Evolutionary conservation across 768 basidiomycete genomes (phyloP).

Genomic region (Aureoboletus auriporus): DNA sequence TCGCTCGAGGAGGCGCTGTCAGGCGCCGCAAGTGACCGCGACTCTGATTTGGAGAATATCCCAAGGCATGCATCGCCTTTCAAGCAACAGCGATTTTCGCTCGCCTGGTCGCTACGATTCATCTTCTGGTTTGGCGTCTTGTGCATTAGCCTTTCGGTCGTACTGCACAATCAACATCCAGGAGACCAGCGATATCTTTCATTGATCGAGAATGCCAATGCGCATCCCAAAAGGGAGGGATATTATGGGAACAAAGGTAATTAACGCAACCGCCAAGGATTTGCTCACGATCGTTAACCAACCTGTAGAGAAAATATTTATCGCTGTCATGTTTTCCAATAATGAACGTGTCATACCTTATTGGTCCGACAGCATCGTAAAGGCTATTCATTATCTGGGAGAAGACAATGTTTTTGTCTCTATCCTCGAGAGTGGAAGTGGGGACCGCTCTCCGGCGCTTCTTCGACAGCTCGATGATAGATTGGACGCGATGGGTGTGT

Average conservation of each 20-base stretch:
- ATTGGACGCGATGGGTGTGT: neutral
- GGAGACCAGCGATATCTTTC: conserved; percentile 15
- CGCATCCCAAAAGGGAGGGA: conserved; percentile 9
- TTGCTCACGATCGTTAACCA: neutral
- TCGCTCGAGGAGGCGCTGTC: conserved; percentile 1
- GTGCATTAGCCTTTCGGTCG: conserved; percentile 3
- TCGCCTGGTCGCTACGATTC: neutral
- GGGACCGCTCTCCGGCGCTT: conserved; percentile 9
- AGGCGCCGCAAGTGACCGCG: too few relatives aligned
- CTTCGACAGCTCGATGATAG: conserved; percentile 8
- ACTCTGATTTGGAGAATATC: too few relatives aligned
- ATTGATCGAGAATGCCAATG: conserved; percentile 11
- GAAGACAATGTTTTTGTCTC: conserved; percentile 36
- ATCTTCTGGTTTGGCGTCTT: conserved; percentile 6
- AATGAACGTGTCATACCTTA: conserved; percentile 36
- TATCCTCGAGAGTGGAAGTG: conserved; percentile 35
- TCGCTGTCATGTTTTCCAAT: conserved; percentile 36
- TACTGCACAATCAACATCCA: neutral
- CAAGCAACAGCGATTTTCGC: too few relatives aligned
- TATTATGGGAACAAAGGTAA: conserved; percentile 17
- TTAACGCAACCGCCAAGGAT: neutral
- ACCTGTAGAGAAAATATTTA: conserved; percentile 11
- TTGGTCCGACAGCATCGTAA: conserved; percentile 34
- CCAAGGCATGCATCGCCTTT: too few relatives aligned
- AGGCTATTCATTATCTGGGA: conserved; percentile 36